phyloP scores from a whole-genome alignment of 2,329 filamentous ascomycete species.

The Cryphonectria nitschkei region DNA sequence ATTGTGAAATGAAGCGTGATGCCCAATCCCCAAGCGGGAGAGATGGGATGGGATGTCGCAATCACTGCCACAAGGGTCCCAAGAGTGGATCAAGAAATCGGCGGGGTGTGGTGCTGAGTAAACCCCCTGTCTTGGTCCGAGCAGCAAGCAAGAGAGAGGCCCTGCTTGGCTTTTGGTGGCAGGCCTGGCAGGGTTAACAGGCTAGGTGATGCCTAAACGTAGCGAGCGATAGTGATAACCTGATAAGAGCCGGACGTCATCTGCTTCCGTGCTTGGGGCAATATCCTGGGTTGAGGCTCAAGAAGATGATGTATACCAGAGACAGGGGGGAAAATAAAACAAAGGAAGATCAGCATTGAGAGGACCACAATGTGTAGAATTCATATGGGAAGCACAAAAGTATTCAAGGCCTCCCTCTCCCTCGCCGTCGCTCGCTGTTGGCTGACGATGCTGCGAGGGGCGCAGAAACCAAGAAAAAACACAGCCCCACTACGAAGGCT shows the following conservation, averaged over 20 bases:
- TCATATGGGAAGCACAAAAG: background rate
- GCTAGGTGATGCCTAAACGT: background rate
- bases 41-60: slow-evolving; percentile 3
- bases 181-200: too few relatives aligned
- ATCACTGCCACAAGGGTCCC: background rate
- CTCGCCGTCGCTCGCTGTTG: background rate
- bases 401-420: background rate
- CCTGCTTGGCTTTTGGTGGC: background rate
- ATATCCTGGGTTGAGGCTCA: background rate
- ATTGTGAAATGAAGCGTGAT: background rate
- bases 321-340: background rate
- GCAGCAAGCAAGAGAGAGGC: background rate
- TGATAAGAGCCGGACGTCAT: background rate
- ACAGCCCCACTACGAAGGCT: slow-evolving; percentile 22
- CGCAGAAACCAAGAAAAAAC: background rate
- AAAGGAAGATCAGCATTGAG: background rate
- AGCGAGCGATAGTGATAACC: background rate
- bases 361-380: too few relatives aligned
- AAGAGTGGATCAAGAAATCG: slow-evolving; percentile 4
- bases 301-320: background rate
- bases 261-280: background rate
- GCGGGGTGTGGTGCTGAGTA: slow-evolving; percentile 2
- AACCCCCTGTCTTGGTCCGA: background rate
- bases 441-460: background rate
- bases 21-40: background rate